A percentile compares a stretch with the other conserved stretches of the same genome.
Evolutionary conservation across 1,284 basidiomycete species (phyloP).

Genomic region (Trametes pubescens): DNA sequence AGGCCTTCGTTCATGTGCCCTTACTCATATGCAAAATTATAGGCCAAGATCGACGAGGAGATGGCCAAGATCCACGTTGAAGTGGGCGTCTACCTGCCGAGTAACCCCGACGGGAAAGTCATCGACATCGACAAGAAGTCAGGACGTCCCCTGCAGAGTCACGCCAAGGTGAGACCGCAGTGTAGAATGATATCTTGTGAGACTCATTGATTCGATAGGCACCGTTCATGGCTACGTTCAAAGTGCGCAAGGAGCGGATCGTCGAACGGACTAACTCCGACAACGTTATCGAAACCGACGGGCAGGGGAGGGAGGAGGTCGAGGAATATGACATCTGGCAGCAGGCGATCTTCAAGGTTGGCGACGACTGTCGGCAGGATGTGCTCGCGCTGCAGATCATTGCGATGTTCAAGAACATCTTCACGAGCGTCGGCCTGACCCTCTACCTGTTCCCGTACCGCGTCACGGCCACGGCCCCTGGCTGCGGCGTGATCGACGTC

Average conservation of each 20-base stretch:
- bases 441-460: constrained; percentile 97
- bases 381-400: constrained; percentile 97
- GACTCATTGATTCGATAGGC: constrained; percentile 60
- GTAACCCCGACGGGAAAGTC: constrained; percentile 96
- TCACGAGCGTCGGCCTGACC: constrained; percentile 87
- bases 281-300: constrained; percentile 71
- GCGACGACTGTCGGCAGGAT: constrained; percentile 99
- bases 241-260: constrained; percentile 86
- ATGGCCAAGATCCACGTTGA: constrained; percentile 97
- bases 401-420: constrained; percentile 99
- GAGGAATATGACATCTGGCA: constrained; percentile 94
- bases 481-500: constrained; percentile 98
- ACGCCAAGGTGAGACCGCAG: constrained; percentile 80
- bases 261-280: constrained; percentile 72
- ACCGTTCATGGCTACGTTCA: constrained; percentile 99
- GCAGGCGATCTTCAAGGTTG: constrained; percentile 99
- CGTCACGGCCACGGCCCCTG: constrained; percentile 96
- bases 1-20: neutral
- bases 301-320: constrained; percentile 60
- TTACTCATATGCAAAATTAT: constrained; percentile 19
- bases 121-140: constrained; percentile 98
- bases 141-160: constrained; percentile 94
- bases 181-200: neutral
- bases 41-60: constrained; percentile 99
- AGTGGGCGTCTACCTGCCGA: constrained; percentile 95